Percentiles rank a stretch among this genome's conserved stretches.
These are phyloP conservation scores for Endothia cerciana DNA, from an alignment of 2,329 filamentous ascomycete genomes.

Conservation along the genomic window DNA sequence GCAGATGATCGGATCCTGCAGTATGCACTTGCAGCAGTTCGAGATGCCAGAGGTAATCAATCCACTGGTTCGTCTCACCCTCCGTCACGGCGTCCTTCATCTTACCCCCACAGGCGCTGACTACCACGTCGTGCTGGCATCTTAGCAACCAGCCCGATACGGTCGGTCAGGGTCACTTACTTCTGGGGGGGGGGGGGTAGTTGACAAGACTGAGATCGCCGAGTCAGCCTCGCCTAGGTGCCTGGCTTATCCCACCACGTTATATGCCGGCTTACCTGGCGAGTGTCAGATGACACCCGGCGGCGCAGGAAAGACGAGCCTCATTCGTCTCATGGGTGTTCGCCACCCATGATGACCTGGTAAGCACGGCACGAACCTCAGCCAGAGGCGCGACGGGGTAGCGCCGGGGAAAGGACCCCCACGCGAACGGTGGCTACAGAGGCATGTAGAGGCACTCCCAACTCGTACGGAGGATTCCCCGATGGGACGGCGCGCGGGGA, in stretches of 20 bases:
- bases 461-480: neutral
- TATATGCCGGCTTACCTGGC: constrained; percentile 20
- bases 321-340: constrained; percentile 5
- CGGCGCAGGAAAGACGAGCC: neutral
- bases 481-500: constrained; percentile 2
- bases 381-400: neutral
- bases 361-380: constrained; percentile 14
- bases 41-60: constrained; percentile 5
- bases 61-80: neutral
- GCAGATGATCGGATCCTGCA: constrained; percentile 24
- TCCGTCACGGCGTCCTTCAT: constrained; percentile 2
- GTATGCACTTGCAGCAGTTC: neutral
- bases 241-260: constrained; percentile 18
- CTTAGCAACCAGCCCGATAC: neutral
- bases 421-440: neutral
- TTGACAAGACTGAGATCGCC: neutral
- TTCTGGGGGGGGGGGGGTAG: neutral
- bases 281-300: constrained; percentile 24
- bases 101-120: constrained; percentile 21
- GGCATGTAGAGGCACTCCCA: neutral
- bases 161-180: neutral
- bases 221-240: constrained; percentile 23
- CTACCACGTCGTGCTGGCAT: constrained; percentile 21
- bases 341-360: constrained; percentile 6
- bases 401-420: neutral